phyloP scores from a whole-genome alignment of 208 protist species.

The Leishmania turanica region DNA sequence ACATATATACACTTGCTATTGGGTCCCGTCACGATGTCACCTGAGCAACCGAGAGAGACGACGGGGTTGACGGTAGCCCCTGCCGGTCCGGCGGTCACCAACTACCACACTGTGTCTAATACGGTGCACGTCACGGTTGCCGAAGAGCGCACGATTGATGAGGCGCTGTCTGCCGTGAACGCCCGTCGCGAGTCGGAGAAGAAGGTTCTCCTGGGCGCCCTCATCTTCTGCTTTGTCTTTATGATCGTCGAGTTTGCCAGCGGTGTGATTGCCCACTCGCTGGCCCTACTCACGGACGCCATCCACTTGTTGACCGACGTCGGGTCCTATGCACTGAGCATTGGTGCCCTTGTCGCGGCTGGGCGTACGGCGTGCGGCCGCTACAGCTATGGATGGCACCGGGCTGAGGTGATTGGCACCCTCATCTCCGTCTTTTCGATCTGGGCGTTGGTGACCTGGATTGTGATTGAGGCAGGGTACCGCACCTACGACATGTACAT shows the following conservation, averaged over 20 bases:
- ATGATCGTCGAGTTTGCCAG: constrained; percentile 87
- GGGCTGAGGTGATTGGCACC: constrained; percentile 92
- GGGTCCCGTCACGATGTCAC: neutral
- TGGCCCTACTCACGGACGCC: constrained; percentile 92
- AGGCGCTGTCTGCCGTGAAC: constrained; percentile 38
- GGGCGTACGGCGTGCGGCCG: constrained; percentile 59
- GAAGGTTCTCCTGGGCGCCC: constrained; percentile 55
- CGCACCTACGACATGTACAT: constrained; percentile 63
- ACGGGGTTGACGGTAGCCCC: constrained; percentile 1
- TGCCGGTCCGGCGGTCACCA: neutral
- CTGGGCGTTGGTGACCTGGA: constrained; percentile 84
- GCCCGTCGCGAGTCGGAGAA: constrained; percentile 63
- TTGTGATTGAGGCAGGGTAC: constrained; percentile 77
- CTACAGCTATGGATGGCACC: constrained; percentile 91
- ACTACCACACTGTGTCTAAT: constrained; percentile 28
- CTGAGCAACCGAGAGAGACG: constrained; percentile 6
- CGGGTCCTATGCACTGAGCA: constrained; percentile 81
- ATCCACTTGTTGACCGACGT: constrained; percentile 91
- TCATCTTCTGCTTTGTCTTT: constrained; percentile 82
- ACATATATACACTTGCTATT: neutral
- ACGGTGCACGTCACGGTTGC: constrained; percentile 4
- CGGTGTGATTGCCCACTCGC: constrained; percentile 82
- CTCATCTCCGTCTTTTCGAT: constrained; percentile 90
- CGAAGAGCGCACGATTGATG: constrained; percentile 25
- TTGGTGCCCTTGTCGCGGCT: constrained; percentile 78